These are phyloP conservation scores for Aspergillus cejpii DNA, from an alignment of 2,329 filamentous ascomycete genomes.

Conservation along the genomic window DNA sequence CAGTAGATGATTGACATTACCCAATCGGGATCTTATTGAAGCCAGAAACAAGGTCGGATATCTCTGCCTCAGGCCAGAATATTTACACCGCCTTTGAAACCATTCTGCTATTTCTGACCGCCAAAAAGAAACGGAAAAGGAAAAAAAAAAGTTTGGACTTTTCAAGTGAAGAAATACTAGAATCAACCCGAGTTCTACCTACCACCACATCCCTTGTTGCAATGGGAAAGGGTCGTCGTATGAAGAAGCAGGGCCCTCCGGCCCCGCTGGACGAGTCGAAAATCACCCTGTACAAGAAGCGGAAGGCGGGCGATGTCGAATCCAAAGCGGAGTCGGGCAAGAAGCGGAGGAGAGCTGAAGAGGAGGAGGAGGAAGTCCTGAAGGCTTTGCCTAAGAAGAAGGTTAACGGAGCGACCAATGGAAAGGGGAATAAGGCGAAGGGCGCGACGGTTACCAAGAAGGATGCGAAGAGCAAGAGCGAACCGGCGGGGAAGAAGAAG, in stretches of 20 bases:
- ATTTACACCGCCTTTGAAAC: slow-evolving; percentile 17
- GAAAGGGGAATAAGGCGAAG: slow-evolving; percentile 27
- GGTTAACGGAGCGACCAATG: slow-evolving; percentile 31
- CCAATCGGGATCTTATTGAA: slow-evolving; percentile 15
- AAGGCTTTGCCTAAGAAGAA: slow-evolving; percentile 39
- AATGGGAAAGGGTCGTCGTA: slow-evolving; percentile 86
- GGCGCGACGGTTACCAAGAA: slow-evolving; percentile 24
- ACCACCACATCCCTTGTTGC: slow-evolving; percentile 29
- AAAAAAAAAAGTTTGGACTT: slow-evolving; percentile 25
- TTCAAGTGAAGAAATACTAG: slow-evolving; percentile 13
- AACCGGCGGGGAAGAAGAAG: slow-evolving; percentile 20
- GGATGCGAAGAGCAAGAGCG: slow-evolving; percentile 22
- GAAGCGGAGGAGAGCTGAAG: slow-evolving; percentile 56
- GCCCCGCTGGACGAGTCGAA: slow-evolving; percentile 67
- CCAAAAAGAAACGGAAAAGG: slow-evolving; percentile 21
- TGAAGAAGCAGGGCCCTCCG: slow-evolving; percentile 91
- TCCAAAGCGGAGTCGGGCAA: slow-evolving; percentile 49
- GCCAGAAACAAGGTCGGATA: slow-evolving; percentile 1
- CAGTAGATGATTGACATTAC: slow-evolving; percentile 8
- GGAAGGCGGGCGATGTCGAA: slow-evolving; percentile 69
- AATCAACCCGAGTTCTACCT: slow-evolving; percentile 6
- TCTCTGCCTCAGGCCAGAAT: slow-evolving; percentile 3
- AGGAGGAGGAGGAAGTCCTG: slow-evolving; percentile 39
- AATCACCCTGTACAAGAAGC: slow-evolving; percentile 62
- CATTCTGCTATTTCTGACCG: slow-evolving; percentile 25